Evolutionary conservation across 2,329 filamentous ascomycete species (phyloP).

Genomic region (Lasiodiplodia sp.): DNA sequence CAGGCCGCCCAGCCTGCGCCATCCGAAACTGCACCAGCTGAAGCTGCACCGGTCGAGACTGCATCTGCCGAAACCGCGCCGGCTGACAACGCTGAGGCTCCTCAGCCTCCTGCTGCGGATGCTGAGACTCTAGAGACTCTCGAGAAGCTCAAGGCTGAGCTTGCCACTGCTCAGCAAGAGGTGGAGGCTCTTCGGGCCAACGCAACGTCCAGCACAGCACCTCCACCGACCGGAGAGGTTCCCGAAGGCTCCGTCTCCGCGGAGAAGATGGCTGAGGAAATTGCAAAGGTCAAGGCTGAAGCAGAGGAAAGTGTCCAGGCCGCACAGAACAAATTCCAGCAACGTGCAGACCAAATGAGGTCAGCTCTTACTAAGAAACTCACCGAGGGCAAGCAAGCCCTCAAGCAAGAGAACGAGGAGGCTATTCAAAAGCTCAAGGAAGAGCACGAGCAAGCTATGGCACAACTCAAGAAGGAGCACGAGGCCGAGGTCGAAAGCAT

Average conservation of each 20-base stretch:
- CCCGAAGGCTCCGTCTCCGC: conserved; percentile 44
- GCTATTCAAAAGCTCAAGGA: conserved; percentile 44
- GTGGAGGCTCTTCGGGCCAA: conserved; percentile 52
- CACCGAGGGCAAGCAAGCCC: conserved; percentile 55
- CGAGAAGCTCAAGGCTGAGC: conserved; percentile 50
- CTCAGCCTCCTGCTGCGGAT: conserved; percentile 9
- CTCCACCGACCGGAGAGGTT: conserved; percentile 20
- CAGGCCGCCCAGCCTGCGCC: conserved; percentile 3
- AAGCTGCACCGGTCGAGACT: neutral
- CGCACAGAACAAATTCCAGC: conserved; percentile 71
- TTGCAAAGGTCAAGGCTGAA: conserved; percentile 46
- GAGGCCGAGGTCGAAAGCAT: conserved; percentile 45
- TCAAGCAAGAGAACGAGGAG: conserved; percentile 53
- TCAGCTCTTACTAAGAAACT: conserved; percentile 73
- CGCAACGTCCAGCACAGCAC: conserved; percentile 38
- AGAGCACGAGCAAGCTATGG: conserved; percentile 55
- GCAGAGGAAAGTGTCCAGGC: conserved; percentile 59
- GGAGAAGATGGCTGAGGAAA: conserved; percentile 58
- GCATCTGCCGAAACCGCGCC: neutral
- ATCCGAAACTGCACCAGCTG: neutral
- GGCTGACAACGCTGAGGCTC: conserved; percentile 14
- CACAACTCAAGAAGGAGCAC: conserved; percentile 33
- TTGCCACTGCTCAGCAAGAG: conserved; percentile 54
- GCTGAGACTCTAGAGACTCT: conserved; percentile 32
- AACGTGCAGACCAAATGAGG: conserved; percentile 74